Evolutionary conservation across 2,329 filamentous ascomycete genomes (phyloP).

Genomic region (Ophiocordyceps camponoti-saundersi): DNA sequence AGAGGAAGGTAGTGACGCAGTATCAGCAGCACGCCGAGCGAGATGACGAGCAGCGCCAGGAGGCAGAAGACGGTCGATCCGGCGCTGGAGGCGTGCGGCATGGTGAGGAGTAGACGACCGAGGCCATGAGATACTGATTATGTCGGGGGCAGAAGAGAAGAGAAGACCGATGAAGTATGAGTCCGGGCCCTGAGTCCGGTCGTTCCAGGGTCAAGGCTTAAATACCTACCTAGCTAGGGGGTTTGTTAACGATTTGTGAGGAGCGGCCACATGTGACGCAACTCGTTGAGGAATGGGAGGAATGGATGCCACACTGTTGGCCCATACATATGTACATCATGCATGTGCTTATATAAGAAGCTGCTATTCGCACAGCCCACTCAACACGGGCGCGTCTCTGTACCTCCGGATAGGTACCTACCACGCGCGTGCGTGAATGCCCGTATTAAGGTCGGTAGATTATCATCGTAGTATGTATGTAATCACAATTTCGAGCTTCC

Average conservation of each 20-base stretch:
- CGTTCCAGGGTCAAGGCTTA: neutral
- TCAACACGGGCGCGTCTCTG: neutral
- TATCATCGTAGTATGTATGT: too few relatives aligned
- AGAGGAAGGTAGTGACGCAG: conserved; percentile 82
- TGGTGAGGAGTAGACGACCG: conserved; percentile 19
- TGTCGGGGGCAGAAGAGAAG: neutral
- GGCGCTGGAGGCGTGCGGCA: conserved; percentile 31
- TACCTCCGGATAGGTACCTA: too few relatives aligned
- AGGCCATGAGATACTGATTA: conserved; percentile 8
- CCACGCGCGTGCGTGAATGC: neutral
- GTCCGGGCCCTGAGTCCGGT: neutral
- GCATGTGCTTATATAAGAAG: neutral
- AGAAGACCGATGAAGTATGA: neutral
- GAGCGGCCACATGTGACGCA: neutral
- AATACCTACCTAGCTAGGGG: neutral
- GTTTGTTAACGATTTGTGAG: neutral
- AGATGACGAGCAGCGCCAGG: conserved; percentile 56
- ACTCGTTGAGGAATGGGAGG: neutral
- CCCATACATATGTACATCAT: too few relatives aligned
- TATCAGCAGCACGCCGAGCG: conserved; percentile 62
- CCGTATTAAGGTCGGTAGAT: too few relatives aligned
- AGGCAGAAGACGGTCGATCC: conserved; percentile 67
- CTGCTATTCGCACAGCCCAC: neutral
- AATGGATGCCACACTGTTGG: too few relatives aligned
- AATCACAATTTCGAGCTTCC: neutral